Percentiles rank a stretch among this genome's conserved stretches.
These are phyloP conservation scores for Tripterygium wilfordii DNA, from an alignment of 177 flowering plant genomes.

Conservation along the genomic window DNA sequence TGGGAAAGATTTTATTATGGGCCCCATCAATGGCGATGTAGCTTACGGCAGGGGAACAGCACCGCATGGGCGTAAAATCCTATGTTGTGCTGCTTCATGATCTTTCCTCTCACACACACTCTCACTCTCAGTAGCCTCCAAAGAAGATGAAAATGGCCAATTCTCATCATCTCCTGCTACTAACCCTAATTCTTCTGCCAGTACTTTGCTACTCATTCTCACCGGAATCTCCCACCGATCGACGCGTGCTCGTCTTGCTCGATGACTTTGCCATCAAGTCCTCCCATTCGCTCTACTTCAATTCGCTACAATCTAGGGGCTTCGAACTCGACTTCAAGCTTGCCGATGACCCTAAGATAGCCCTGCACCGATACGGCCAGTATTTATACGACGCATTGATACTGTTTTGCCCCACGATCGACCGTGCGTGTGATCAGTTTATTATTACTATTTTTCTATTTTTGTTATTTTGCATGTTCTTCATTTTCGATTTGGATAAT, in stretches of 20 bases:
- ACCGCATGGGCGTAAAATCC: no score
- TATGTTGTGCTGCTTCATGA: no score
- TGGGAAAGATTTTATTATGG: no score
- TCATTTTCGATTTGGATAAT: no score
- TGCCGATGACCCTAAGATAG: constrained; percentile 74
- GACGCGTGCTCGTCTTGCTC: constrained; percentile 58
- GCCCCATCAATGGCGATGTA: no score
- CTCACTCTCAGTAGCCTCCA: no score
- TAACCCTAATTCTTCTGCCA: constrained; percentile 25
- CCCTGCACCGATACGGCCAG: constrained; percentile 81
- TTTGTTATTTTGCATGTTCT: no score
- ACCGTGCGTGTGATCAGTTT: constrained; percentile 49
- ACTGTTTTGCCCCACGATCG: constrained; percentile 61
- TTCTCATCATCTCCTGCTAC: constrained; percentile 4
- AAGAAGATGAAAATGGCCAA: no score
- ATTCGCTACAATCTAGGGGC: constrained; percentile 65
- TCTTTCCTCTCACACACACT: no score
- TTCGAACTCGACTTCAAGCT: constrained; percentile 90
- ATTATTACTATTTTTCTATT: not conserved
- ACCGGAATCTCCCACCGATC: constrained; percentile 55
- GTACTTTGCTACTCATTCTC: constrained; percentile 48
- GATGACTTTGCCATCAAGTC: constrained; percentile 75
- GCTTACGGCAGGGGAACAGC: no score
- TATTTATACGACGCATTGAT: constrained; percentile 76
- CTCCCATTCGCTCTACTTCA: constrained; percentile 85